These are phyloP conservation scores for Anthoceros angustus DNA, from an alignment of 225 moss, liverwort and hornwort genomes.

Conservation along the genomic window DNA sequence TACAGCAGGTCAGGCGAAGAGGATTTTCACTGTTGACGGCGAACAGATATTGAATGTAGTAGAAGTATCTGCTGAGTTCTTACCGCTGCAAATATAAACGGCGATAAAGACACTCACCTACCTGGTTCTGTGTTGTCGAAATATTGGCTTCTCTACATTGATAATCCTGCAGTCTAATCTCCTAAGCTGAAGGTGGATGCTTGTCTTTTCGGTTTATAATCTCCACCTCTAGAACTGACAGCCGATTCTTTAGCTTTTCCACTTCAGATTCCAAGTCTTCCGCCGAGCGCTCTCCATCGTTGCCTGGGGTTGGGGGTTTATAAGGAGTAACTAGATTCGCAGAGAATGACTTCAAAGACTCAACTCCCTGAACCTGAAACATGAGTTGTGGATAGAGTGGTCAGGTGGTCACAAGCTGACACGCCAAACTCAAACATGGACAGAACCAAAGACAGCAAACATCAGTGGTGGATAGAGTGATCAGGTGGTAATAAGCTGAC, in stretches of 20 bases:
- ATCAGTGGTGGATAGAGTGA: neutral
- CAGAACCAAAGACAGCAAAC: neutral
- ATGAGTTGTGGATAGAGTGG: neutral
- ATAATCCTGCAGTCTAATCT: too few relatives aligned
- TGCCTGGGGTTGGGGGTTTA: constrained; percentile 18
- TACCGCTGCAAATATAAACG: too few relatives aligned
- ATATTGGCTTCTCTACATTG: too few relatives aligned
- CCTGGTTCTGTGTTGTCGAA: too few relatives aligned
- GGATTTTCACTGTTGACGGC: too few relatives aligned
- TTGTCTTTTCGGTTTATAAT: constrained; percentile 43
- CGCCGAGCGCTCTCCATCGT: constrained; percentile 26
- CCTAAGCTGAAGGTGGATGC: neutral
- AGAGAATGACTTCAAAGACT: constrained; percentile 67
- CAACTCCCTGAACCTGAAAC: constrained; percentile 53
- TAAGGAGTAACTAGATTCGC: constrained; percentile 53
- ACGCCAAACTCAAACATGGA: neutral
- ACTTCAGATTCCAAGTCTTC: constrained; percentile 61
- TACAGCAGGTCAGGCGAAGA: too few relatives aligned
- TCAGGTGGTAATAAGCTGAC: neutral
- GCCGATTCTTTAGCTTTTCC: constrained; percentile 27
- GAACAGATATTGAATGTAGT: too few relatives aligned
- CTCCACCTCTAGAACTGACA: constrained; percentile 41
- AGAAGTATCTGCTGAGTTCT: too few relatives aligned
- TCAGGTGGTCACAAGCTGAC: neutral
- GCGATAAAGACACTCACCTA: too few relatives aligned